A percentile compares a stretch with the other conserved stretches of the same genome.
Evolutionary conservation across 345 rosid genomes (phyloP).

Genomic region (Erysimum cheiranthoides): DNA sequence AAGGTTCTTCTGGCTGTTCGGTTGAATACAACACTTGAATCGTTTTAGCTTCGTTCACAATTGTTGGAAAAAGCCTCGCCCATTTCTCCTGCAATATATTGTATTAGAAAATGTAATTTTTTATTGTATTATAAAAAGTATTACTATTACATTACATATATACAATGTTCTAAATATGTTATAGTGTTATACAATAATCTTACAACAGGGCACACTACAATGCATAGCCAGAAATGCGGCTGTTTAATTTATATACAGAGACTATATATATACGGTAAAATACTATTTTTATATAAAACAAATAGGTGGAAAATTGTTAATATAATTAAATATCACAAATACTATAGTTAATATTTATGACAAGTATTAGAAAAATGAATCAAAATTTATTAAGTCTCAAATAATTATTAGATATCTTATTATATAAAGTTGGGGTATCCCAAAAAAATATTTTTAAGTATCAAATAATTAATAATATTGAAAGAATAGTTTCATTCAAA

Average conservation of each 20-base stretch:
- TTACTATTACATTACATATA: not conserved
- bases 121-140: not conserved
- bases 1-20: conserved; percentile 33
- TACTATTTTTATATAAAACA: too few relatives aligned
- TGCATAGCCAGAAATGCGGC: not conserved
- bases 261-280: not conserved
- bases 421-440: too few relatives aligned
- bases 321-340: not conserved
- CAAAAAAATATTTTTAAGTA: too few relatives aligned
- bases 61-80: conserved; percentile 67
- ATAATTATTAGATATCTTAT: not conserved
- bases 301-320: too few relatives aligned
- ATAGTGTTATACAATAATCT: not conserved
- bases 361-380: not conserved
- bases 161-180: not conserved
- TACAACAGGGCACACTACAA: not conserved
- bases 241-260: not conserved
- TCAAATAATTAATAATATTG: too few relatives aligned
- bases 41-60: conserved; percentile 62
- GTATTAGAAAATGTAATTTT: too few relatives aligned
- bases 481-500: too few relatives aligned
- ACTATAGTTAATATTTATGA: not conserved
- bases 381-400: not conserved
- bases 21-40: conserved; percentile 57
- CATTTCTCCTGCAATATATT: conserved; percentile 59